These are phyloP conservation scores for Cryptosporidium baileyi DNA, from an alignment of 169 alveolate genomes.

Conservation along the genomic window DNA sequence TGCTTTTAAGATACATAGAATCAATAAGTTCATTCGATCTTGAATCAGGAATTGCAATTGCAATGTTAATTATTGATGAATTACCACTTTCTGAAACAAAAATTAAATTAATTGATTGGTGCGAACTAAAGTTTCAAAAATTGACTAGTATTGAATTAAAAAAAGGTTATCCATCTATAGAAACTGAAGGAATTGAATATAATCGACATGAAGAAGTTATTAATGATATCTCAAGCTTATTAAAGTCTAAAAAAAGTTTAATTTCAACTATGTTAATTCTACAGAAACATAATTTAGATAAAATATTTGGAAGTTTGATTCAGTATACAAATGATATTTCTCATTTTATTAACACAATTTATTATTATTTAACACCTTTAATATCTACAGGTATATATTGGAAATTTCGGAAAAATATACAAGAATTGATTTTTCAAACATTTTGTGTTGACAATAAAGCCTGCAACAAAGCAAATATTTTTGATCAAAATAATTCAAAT, in stretches of 20 bases:
- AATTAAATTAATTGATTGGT: constrained; percentile 48
- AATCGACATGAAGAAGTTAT: background rate
- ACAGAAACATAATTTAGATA: constrained; percentile 3
- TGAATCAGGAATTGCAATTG: constrained; percentile 34
- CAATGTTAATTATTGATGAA: constrained; percentile 39
- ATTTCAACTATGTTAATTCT: constrained; percentile 9
- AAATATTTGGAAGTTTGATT: background rate
- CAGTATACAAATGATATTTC: constrained; percentile 28
- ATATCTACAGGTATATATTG: constrained; percentile 32
- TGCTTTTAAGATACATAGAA: constrained; percentile 47
- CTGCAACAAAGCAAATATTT: no score
- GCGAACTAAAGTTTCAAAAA: background rate
- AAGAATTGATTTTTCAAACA: constrained; percentile 12
- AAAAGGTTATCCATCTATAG: constrained; percentile 36
- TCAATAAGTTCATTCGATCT: constrained; percentile 62
- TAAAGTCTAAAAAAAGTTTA: constrained; percentile 24
- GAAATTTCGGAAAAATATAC: background rate
- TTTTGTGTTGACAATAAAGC: background rate
- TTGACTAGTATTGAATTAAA: background rate
- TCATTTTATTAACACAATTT: background rate
- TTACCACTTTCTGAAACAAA: constrained; percentile 29
- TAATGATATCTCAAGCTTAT: background rate
- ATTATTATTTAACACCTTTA: constrained; percentile 49
- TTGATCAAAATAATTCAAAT: background rate
- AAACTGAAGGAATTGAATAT: background rate